Evolutionary conservation across 2,329 filamentous ascomycete genomes (phyloP).

Genomic region (Aspergillus phoenicis): DNA sequence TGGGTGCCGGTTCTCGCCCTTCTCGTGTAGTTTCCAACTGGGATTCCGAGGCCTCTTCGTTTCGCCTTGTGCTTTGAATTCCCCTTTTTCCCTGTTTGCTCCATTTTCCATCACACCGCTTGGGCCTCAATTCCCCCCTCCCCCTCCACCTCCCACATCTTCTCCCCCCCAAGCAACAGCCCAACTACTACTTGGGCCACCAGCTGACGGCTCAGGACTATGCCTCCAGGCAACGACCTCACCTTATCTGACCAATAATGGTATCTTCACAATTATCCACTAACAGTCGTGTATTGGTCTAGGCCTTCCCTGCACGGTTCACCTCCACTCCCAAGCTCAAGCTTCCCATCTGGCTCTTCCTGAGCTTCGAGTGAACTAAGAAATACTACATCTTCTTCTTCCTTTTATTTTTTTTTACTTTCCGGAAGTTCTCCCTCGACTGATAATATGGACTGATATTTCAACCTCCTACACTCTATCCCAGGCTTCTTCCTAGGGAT

Average conservation of each 20-base stretch:
- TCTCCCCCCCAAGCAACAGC: background rate
- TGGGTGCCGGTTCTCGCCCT: background rate
- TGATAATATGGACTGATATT: too few species aligned
- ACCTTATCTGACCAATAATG: background rate
- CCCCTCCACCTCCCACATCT: too few species aligned
- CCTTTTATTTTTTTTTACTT: background rate
- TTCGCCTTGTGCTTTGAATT: too few species aligned
- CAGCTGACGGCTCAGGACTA: background rate
- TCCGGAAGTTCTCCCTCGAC: too few species aligned
- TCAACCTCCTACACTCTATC: too few species aligned
- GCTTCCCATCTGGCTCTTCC: background rate
- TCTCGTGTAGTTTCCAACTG: too few species aligned
- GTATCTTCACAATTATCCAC: background rate
- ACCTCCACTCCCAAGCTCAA: background rate
- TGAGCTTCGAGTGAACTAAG: background rate
- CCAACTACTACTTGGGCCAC: background rate
- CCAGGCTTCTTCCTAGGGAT: too few species aligned
- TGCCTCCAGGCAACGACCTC: background rate
- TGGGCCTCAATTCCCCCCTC: background rate
- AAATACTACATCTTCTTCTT: background rate
- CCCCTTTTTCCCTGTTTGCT: background rate
- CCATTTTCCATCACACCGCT: background rate
- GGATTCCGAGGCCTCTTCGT: too few species aligned
- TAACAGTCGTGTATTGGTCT: background rate
- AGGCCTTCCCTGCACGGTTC: background rate